Evolutionary conservation across 1,284 basidiomycete genomes (phyloP), one percentile per base, ranked within the genome.

Genomic region (Ceratobasidium sp.): DNA sequence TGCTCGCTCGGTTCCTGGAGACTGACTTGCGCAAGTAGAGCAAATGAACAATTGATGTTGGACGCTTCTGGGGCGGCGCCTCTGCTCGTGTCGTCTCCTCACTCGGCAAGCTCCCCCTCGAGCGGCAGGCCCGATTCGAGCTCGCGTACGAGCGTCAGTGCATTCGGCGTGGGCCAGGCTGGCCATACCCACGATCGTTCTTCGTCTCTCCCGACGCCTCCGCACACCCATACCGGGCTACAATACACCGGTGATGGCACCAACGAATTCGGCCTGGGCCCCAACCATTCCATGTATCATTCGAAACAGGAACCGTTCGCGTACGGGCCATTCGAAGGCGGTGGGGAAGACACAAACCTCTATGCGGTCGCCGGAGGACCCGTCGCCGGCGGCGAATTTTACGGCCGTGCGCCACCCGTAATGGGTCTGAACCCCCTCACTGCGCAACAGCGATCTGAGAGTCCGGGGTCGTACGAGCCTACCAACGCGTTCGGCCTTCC

Each of bases 1-100:
- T n/a, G n/a, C n/a, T n/a, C 32, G 44, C 18, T 30, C 23, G 23
- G 21, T 11, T 1, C 26, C 47, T 26, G 9, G 38, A 28, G 6
- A 47, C n/a, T 67, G 14, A 50, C 26, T 38, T 13, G 21, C 47
- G 3, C 1, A 21, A 14, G 3, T 28, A 59, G 55, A 58, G 67
- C 67, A 18, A 70, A 70, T 55, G 67, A 70, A 58, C 54, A 70
- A 32, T 46, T 70, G 13, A 70, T 59, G 55, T 44, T 70, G 11
- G 67, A 70, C 0, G 67, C 55, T 28, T 70, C 55, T 26, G 67
- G 67, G 13, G 67, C 67, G 16, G 66, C 66, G 49, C 66, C 66
- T 30, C 66, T 69, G n/a, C 38, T 59, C 9, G 67, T 49, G 38
- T 59, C 67, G 43, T 70, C 67, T n/a, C 67, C 67, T 26, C 54